Evolutionary conservation across 495 filamentous ascomycete genomes (phyloP), one percentile per base, ranked within the genome.

Genomic region (Xylaria acuta): DNA sequence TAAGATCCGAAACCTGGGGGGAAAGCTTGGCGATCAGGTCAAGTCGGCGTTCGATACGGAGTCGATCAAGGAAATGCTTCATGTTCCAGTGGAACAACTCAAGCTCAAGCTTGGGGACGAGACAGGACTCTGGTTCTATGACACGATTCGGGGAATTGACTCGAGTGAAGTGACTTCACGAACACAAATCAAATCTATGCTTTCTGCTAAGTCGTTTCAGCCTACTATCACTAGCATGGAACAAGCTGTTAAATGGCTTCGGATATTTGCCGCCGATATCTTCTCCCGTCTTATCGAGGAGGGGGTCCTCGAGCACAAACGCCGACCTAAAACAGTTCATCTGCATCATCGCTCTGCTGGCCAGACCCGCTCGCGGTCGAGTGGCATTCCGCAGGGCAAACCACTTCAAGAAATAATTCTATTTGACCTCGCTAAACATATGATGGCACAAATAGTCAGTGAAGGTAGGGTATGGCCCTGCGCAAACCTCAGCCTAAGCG

Each of bases 161-260:
- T 80, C 82, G 51, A 97, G 91, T 77, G 94, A 97, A 81, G 94
- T 98, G 74, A 97, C 94, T 75, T 86, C 94, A 45, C 89, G 96
- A 70, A 97, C 94, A 16, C 92, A 94, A 75, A 97, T 97, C 79
- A 98, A 98, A 77, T 95, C 92, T 27, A 99, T 99, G 96, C 87
- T 98, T n/a, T 97, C 93, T 2, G 95, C 96, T 56, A 99, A 99
- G 77, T 96, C 94, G 0, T 99, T 99, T 74, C 88, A 94, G 7
- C 96, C 96, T 1, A 90, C 86, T 72, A 93, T 99, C 76, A 93
- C 90, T 74, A 89, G 84, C 18, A 80, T 87, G n/a, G 94, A 96
- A 32, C 93, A 97, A 80, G 97, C 90, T 2, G 85, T 88, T 8
- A 92, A 90, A 75, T 99, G 96, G 96, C 84, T 99, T 58, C 86